phyloP scores from a whole-genome alignment of 345 rosid genomes.

The Raphanus raphanistrum region DNA sequence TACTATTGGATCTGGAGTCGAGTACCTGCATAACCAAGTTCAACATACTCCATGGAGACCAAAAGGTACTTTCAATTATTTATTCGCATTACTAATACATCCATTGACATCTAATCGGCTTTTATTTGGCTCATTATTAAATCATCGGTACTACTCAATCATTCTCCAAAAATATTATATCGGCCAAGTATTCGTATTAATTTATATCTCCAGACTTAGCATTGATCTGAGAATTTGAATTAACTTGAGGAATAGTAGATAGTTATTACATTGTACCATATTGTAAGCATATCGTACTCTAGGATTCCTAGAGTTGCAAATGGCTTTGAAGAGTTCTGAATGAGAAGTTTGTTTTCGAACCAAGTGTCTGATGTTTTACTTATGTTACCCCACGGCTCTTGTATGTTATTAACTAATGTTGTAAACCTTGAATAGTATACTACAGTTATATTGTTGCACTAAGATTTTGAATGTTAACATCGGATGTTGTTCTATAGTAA shows the following conservation, averaged over 20 bases:
- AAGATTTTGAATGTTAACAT: neutral
- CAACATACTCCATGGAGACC: neutral
- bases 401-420: neutral
- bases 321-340: neutral
- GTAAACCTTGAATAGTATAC: too few species aligned
- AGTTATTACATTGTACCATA: neutral
- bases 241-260: neutral
- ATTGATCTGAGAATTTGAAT: neutral
- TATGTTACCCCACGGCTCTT: neutral
- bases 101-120: neutral
- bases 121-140: neutral
- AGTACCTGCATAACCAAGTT: neutral
- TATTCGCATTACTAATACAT: neutral
- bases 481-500: neutral
- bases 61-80: conserved; percentile 12
- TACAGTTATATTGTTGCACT: too few species aligned
- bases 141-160: neutral
- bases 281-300: neutral
- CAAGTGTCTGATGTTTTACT: neutral
- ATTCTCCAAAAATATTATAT: too few species aligned
- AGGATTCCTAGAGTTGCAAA: neutral
- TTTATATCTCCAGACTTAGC: neutral
- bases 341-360: neutral
- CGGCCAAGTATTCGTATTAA: neutral
- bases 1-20: conserved; percentile 12